Evolutionary conservation across 331 rosid species (phyloP).

Genomic region (Saraca asoca): DNA sequence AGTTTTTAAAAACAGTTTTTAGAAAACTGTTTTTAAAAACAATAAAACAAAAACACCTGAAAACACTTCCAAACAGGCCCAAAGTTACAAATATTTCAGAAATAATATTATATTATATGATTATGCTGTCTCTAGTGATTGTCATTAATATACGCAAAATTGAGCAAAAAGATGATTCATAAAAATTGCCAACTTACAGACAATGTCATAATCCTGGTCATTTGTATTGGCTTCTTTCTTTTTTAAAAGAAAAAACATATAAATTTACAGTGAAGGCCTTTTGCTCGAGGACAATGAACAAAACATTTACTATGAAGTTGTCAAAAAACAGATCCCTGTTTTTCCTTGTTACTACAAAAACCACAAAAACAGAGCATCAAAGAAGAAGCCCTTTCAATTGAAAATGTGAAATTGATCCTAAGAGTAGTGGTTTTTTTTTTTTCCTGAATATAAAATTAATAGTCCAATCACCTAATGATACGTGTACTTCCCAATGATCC

Average conservation of each 20-base stretch:
- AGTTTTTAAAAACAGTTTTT: too few species aligned
- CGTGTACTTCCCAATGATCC: too few species aligned
- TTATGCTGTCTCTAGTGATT: slow-evolving; percentile 14
- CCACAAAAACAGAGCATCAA: not conserved
- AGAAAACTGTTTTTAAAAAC: too few species aligned
- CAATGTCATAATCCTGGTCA: too few species aligned
- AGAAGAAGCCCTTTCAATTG: not conserved
- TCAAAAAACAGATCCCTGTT: slow-evolving; percentile 31
- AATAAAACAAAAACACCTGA: too few species aligned
- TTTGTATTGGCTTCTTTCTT: too few species aligned
- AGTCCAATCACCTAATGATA: too few species aligned
- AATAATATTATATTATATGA: too few species aligned
- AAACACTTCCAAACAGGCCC: too few species aligned
- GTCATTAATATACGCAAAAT: not conserved
- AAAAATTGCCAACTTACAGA: not conserved
- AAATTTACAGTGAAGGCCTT: not conserved
- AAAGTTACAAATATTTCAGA: too few species aligned
- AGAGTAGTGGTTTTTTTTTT: too few species aligned
- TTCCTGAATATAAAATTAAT: too few species aligned
- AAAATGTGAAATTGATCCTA: slow-evolving; percentile 33
- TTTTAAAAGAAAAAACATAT: not conserved
- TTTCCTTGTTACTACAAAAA: slow-evolving; percentile 12
- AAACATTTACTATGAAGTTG: slow-evolving; percentile 37
- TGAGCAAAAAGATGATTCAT: not conserved
- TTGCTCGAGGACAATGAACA: slow-evolving; percentile 17